phyloP scores from a whole-genome alignment of 202 grass and related monocot species.

The Eragrostis tef region DNA sequence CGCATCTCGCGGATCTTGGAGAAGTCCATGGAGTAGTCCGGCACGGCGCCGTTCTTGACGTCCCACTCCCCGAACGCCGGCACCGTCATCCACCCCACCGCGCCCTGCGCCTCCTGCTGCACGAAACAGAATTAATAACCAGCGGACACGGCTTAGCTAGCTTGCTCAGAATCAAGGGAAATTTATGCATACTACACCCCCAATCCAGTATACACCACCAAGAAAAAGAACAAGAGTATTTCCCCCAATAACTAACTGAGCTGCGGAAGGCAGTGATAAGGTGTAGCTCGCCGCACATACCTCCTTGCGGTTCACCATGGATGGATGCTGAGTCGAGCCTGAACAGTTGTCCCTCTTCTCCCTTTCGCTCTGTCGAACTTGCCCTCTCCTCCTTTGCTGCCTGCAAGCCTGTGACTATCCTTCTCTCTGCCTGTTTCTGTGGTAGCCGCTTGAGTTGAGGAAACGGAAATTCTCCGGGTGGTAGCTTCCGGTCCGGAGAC shows the following conservation, averaged over 20 bases:
- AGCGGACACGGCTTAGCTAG: background rate
- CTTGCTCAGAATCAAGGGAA: background rate
- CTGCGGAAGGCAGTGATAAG: background rate
- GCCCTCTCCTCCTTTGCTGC: background rate
- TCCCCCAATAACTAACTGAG: background rate
- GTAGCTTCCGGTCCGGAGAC: background rate
- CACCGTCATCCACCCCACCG: slow-evolving; percentile 75
- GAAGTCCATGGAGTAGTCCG: slow-evolving; percentile 99
- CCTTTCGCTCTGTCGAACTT: background rate
- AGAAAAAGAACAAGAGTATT: background rate
- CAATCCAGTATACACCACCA: background rate
- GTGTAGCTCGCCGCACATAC: background rate
- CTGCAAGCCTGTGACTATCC: background rate
- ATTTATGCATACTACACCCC: background rate
- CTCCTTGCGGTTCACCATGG: slow-evolving; percentile 69
- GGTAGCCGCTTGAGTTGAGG: background rate
- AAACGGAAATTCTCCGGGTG: background rate
- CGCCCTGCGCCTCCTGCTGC: slow-evolving; percentile 41
- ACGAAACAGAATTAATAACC: background rate
- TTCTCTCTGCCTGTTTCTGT: background rate
- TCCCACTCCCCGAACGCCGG: slow-evolving; percentile 90
- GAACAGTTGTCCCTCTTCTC: background rate
- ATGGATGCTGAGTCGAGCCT: too few species aligned
- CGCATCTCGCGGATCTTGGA: slow-evolving; percentile 99
- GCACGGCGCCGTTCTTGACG: slow-evolving; percentile 78